Evolutionary conservation across 345 rosid species (phyloP), one percentile per base, ranked within the genome.

Genomic region (Camelina hispida): DNA sequence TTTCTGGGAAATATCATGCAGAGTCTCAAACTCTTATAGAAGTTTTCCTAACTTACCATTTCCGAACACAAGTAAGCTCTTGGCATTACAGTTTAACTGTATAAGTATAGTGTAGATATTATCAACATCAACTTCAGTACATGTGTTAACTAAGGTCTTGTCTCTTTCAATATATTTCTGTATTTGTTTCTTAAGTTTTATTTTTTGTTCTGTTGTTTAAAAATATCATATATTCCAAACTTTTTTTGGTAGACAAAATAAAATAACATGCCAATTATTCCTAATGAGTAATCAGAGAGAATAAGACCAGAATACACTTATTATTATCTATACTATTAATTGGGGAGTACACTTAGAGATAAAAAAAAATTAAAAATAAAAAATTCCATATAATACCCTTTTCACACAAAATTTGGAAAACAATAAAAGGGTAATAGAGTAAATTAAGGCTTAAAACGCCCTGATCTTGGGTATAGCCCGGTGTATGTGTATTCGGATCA

Each of bases 211-310:
- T 20, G 37, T 23, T 64, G 57, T 64, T 73, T 30, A 32, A 7
- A 44, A 55, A n/a, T 32, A 20, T 56, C 67, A 37, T 57, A 74
- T 59, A 34, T 66, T 65, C 66, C 71, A 66, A 74, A 65, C 50
- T 20, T 44, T 10, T 10, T 46, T 23, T 65, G 71, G 40, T 34
- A 73, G 18, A 44, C 42, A 64, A 67, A 38, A 48, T 14, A 67
- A 66, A 52, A 37, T 37, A 35, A 4, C 71, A 34, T 37, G 6
- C 37, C 61, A 50, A 23, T 50, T 48, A 57, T 57, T 74, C 34
- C 57, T 58, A 51, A 68, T 28, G 22, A 18, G 74, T 58, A 51
- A 68, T 28, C 32, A 18, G 74, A 66, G 14, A 30, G 28, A 68
- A 46, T 13, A 55, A 38, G 46, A 56, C 10, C 57, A 38, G 11